phyloP scores from a whole-genome alignment of 257 asterid genomes.

The Solanum tacnaense region DNA sequence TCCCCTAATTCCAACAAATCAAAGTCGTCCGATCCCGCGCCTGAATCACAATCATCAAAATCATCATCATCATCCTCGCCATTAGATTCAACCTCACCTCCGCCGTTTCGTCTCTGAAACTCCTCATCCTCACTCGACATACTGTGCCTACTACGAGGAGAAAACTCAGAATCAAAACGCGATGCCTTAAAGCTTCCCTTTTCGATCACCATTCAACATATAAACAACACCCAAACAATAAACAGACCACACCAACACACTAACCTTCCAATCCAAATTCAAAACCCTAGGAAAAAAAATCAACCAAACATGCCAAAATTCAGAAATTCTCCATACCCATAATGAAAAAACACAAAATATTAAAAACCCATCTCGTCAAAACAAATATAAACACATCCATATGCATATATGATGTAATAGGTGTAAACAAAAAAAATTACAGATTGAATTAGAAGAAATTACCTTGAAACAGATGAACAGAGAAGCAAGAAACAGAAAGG shows the following conservation, averaged over 20 bases:
- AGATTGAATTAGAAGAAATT: not conserved
- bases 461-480: not conserved
- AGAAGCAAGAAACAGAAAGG: not conserved
- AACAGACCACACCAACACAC: not conserved
- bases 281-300: constrained; percentile 9
- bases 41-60: constrained; percentile 93
- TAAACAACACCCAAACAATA: constrained; percentile 10
- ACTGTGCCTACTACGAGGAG: constrained; percentile 54
- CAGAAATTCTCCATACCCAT: not conserved
- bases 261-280: not conserved
- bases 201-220: constrained; percentile 90
- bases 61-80: constrained; percentile 60
- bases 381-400: not conserved
- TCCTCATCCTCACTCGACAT: constrained; percentile 73
- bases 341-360: not conserved
- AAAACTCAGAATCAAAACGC: constrained; percentile 59
- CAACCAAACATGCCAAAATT: not conserved
- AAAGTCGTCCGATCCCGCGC: constrained; percentile 95
- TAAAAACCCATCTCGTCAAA: not conserved
- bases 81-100: constrained; percentile 44
- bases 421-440: not conserved
- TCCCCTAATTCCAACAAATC: constrained; percentile 88
- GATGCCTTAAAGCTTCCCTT: constrained; percentile 70
- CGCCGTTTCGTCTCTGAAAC: constrained; percentile 39
- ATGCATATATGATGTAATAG: not conserved